These are phyloP conservation scores for Cymbomonas tetramitiformis DNA, from an alignment of 139 green algal species.

Conservation along the genomic window DNA sequence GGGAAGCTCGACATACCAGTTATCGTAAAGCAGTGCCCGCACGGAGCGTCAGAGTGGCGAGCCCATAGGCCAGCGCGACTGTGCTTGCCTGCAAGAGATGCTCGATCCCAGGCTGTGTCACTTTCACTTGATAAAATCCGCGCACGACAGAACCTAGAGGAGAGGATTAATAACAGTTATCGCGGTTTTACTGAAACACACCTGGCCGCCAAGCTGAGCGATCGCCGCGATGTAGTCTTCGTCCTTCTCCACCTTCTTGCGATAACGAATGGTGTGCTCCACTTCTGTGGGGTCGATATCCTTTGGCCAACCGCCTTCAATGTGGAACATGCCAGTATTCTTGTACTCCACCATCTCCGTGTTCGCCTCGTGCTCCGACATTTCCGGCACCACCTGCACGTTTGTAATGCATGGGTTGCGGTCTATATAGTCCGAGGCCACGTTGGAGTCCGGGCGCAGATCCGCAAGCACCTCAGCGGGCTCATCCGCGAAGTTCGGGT, in stretches of 20 bases:
- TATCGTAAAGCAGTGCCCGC: too few species aligned
- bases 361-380: constrained; percentile 77
- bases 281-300: constrained; percentile 76
- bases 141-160: too few species aligned
- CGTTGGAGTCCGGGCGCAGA: constrained; percentile 68
- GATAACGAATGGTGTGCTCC: constrained; percentile 65
- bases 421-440: constrained; percentile 51
- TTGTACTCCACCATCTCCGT: constrained; percentile 51
- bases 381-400: constrained; percentile 54
- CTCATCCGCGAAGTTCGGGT: constrained; percentile 57
- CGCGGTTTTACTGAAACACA: too few species aligned
- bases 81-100: not conserved
- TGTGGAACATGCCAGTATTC: constrained; percentile 62
- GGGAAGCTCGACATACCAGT: too few species aligned
- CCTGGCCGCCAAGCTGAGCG: not conserved
- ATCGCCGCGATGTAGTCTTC: constrained; percentile 71
- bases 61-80: not conserved
- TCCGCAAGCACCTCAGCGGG: constrained; percentile 65
- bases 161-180: too few species aligned
- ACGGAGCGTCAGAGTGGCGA: not conserved
- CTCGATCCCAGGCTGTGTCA: too few species aligned
- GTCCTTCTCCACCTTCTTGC: constrained; percentile 69
- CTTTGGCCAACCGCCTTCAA: constrained; percentile 83
- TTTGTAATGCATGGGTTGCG: constrained; percentile 49
- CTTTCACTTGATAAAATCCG: not conserved